These are phyloP conservation scores for Aspergillus tanneri DNA, from an alignment of 2,329 filamentous ascomycete genomes.

Conservation along the genomic window DNA sequence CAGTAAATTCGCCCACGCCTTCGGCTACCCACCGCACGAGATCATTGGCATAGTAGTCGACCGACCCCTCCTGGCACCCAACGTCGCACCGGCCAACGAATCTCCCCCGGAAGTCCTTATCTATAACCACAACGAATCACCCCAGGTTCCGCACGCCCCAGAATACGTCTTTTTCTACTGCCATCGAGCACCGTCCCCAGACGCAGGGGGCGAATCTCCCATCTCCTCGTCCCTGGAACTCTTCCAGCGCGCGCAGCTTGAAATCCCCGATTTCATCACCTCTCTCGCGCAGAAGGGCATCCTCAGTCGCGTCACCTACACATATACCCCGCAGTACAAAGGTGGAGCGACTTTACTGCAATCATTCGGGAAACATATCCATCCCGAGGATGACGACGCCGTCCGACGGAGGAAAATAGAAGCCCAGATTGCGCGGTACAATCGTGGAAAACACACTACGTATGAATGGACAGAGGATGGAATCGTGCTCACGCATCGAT, in stretches of 20 bases:
- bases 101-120: slow-evolving; percentile 50
- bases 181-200: slow-evolving; percentile 34
- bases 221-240: slow-evolving; percentile 52
- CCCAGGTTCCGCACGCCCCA: slow-evolving; percentile 52
- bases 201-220: slow-evolving; percentile 44
- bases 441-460: slow-evolving; percentile 46
- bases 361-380: slow-evolving; percentile 51
- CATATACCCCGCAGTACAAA: slow-evolving; percentile 44
- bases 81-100: slow-evolving; percentile 51
- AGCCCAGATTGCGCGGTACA: slow-evolving; percentile 50
- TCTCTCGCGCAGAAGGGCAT: slow-evolving; percentile 48
- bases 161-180: slow-evolving; percentile 54
- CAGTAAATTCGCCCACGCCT: slow-evolving; percentile 51
- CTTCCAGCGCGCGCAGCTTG: slow-evolving; percentile 46
- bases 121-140: slow-evolving; percentile 54
- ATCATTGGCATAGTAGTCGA: slow-evolving; percentile 54
- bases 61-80: slow-evolving; percentile 45
- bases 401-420: slow-evolving; percentile 48
- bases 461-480: slow-evolving; percentile 51
- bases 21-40: slow-evolving; percentile 50
- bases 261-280: slow-evolving; percentile 50
- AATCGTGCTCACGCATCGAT: slow-evolving; percentile 44
- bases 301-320: slow-evolving; percentile 45
- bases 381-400: slow-evolving; percentile 45
- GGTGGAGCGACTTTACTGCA: slow-evolving; percentile 50